phyloP scores from a whole-genome alignment of 202 grass and related monocot genomes.

The Schoenoplectus tabernaemontani region DNA sequence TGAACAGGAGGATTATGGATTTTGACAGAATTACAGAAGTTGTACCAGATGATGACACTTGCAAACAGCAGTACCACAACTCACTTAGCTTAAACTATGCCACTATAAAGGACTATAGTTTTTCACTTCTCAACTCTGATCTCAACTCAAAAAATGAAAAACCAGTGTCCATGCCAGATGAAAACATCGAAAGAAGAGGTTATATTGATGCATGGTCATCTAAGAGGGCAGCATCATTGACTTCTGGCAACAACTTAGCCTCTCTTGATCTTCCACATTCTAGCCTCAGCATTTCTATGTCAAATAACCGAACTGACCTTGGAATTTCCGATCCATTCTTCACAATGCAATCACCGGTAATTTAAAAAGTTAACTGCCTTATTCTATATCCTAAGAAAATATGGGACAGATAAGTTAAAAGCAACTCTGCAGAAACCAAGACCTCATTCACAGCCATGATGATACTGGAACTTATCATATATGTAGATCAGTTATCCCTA shows the following conservation, averaged over 20 bases:
- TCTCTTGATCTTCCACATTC: constrained; percentile 20
- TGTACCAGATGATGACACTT: background rate
- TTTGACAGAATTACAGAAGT: constrained; percentile 9
- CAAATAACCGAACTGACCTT: constrained; percentile 4
- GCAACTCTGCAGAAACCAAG: background rate
- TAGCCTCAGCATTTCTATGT: constrained; percentile 20
- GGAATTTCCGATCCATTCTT: constrained; percentile 1
- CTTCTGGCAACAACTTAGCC: background rate
- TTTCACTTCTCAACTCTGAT: constrained; percentile 16
- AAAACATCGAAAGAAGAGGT: background rate
- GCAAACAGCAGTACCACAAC: background rate
- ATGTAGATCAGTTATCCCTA: background rate
- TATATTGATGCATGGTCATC: constrained; percentile 29
- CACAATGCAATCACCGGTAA: background rate
- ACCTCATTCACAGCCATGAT: background rate
- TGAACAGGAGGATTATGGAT: background rate
- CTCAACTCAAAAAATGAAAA: constrained; percentile 5
- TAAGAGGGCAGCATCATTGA: constrained; percentile 7
- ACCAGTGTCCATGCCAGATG: background rate
- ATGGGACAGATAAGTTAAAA: no score
- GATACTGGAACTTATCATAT: background rate
- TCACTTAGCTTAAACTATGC: constrained; percentile 11
- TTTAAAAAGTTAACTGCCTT: background rate
- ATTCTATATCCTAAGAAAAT: background rate
- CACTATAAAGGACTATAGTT: constrained; percentile 1